Evolutionary conservation across 768 basidiomycete genomes (phyloP).

Genomic region (Suillus lakei): DNA sequence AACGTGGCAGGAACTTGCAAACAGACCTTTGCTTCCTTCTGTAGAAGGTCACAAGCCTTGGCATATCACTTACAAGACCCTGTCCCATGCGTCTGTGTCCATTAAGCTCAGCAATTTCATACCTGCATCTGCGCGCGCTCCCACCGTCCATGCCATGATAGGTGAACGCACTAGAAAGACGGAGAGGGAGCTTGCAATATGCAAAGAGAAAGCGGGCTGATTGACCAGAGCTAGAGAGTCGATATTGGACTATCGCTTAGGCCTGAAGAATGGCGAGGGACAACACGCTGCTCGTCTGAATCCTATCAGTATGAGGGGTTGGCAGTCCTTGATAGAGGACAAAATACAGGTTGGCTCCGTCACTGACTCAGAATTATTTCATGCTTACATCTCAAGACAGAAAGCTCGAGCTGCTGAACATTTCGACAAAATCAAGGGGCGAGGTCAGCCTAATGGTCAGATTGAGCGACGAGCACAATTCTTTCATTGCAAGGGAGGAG

Average conservation of each 20-base stretch:
- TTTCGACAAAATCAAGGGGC: conserved; percentile 75
- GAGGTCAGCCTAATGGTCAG: conserved; percentile 55
- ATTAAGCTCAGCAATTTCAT: conserved; percentile 58
- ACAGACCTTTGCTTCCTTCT: conserved; percentile 58
- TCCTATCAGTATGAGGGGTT: conserved; percentile 72
- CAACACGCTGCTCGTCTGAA: conserved; percentile 43
- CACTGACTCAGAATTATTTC: not conserved
- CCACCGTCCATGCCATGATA: conserved; percentile 23
- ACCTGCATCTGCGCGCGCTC: conserved; percentile 20
- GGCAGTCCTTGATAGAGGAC: conserved; percentile 78
- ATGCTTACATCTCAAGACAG: conserved; percentile 36
- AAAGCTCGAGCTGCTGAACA: conserved; percentile 68
- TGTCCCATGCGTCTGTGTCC: conserved; percentile 56
- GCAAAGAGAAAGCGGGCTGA: conserved; percentile 56
- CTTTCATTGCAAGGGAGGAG: conserved; percentile 76
- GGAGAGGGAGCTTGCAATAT: conserved; percentile 56
- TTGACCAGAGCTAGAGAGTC: conserved; percentile 70
- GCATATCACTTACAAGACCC: conserved; percentile 69
- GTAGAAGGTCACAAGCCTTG: conserved; percentile 66
- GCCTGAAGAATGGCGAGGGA: conserved; percentile 34
- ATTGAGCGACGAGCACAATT: conserved; percentile 55
- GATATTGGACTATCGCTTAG: conserved; percentile 77
- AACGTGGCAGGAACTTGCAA: conserved; percentile 29
- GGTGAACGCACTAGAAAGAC: conserved; percentile 46
- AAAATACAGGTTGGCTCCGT: conserved; percentile 66